phyloP scores from a whole-genome alignment of 2,329 filamentous ascomycete species.

The Fusarium illudens region DNA sequence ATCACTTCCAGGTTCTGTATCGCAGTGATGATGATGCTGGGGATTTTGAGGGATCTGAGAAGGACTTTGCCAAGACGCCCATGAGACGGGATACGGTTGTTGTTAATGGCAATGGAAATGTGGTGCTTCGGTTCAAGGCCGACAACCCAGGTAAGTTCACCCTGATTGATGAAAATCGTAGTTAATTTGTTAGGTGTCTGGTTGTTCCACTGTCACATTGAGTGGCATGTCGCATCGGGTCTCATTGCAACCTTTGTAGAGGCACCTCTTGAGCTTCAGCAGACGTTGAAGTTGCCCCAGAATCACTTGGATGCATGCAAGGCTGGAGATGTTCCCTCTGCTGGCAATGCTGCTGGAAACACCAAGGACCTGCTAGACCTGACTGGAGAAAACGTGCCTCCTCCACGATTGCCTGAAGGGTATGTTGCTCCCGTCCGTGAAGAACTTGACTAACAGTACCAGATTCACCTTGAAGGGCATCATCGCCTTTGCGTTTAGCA shows the following conservation, averaged over 20 bases:
- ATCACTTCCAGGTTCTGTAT: slow-evolving; percentile 74
- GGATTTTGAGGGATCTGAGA: slow-evolving; percentile 58
- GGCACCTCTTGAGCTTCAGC: slow-evolving; percentile 69
- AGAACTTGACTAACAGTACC: not conserved
- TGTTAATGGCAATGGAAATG: slow-evolving; percentile 70
- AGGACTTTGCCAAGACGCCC: slow-evolving; percentile 62
- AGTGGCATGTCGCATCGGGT: slow-evolving; percentile 78
- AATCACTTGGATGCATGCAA: slow-evolving; percentile 67
- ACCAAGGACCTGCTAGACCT: slow-evolving; percentile 70
- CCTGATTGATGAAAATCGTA: fast-evolving
- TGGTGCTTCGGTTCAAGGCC: slow-evolving; percentile 72
- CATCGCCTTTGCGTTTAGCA: slow-evolving; percentile 78
- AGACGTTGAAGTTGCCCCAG: slow-evolving; percentile 65
- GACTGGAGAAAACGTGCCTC: slow-evolving; percentile 64
- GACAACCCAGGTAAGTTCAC: slow-evolving; percentile 67
- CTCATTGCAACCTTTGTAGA: slow-evolving; percentile 72
- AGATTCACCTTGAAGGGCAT: slow-evolving; percentile 75
- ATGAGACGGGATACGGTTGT: slow-evolving; percentile 75
- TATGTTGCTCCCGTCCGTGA: slow-evolving; percentile 43
- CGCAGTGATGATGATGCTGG: slow-evolving; percentile 67
- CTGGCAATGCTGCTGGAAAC: slow-evolving; percentile 81
- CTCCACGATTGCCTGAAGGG: slow-evolving; percentile 68
- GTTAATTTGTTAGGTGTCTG: slow-evolving; percentile 59
- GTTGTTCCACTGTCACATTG: slow-evolving; percentile 83
- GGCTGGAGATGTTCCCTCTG: slow-evolving; percentile 57